Evolutionary conservation across 2,329 filamentous ascomycete genomes (phyloP).

Genomic region (Mollisia scopiformis): DNA sequence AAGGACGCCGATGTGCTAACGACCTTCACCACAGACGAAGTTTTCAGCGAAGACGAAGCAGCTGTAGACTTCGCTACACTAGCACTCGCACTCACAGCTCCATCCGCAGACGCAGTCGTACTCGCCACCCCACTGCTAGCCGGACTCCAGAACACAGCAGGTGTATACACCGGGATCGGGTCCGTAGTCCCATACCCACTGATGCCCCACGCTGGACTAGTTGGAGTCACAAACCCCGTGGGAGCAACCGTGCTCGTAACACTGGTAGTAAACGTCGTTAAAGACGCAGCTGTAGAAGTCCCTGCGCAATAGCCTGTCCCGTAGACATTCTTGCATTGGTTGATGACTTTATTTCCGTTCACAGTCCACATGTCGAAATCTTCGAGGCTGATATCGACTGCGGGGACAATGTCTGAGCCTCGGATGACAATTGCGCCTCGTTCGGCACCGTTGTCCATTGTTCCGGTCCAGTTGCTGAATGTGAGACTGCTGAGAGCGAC

Average conservation of each 20-base stretch:
- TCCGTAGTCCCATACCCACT: constrained; percentile 37
- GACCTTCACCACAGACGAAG: neutral
- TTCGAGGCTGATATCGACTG: constrained; percentile 37
- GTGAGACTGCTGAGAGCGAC: constrained; percentile 28
- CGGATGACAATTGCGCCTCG: constrained; percentile 37
- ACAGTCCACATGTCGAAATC: constrained; percentile 42
- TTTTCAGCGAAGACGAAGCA: neutral
- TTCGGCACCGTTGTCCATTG: constrained; percentile 35
- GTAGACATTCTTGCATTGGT: constrained; percentile 41
- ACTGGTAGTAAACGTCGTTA: constrained; percentile 34
- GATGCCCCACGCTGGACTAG: constrained; percentile 37
- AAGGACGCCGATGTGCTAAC: neutral
- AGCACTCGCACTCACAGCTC: neutral
- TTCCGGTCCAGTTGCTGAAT: constrained; percentile 38
- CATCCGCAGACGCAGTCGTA: neutral
- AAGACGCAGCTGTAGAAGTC: constrained; percentile 18
- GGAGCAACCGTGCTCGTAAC: constrained; percentile 37
- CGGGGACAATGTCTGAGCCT: constrained; percentile 38
- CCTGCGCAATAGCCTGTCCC: constrained; percentile 36
- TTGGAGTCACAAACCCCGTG: constrained; percentile 32
- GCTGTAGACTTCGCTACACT: neutral
- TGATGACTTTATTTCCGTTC: constrained; percentile 29
- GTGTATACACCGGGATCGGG: constrained; percentile 35
- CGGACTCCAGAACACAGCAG: constrained; percentile 36
- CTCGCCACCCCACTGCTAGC: neutral